Base-by-base conservation (phyloP, 805 yeast genomes). In the Candida boleticola region DNA sequence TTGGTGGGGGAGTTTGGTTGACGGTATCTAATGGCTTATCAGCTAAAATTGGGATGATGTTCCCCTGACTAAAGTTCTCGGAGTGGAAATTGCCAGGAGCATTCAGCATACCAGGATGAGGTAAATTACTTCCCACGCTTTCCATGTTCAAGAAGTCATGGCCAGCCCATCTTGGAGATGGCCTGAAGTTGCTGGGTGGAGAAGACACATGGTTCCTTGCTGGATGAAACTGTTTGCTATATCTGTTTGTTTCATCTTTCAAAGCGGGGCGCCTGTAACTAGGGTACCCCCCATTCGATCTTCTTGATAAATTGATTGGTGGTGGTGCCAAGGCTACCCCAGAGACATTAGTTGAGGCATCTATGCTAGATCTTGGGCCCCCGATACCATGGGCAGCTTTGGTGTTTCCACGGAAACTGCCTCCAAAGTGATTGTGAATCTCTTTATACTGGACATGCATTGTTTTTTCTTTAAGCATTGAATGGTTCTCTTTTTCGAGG, bases 381-480 rank as follows among this genome's bases (percentile, higher is more conserved):
- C 14, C 19, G 27, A 7, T 7, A 7, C 27, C 27, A 7, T 7
- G 11, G 11, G 27, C 11, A 7, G 7, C 11, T 7, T 7, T 23
- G 7, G 27, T 23, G 7, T 23, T 23, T 11, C 27, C 27, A 23
- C 27, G 27, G 10, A 23, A 7, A 23, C 27, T 23, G 27, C 10
- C 7, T 7, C 27, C 11, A n/a, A 46, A 23, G 19, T 36, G 23
- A 25, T 43, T 26, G 41, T 61, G 61, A 16, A 80, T 61, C 58
- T 85, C 93, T 43, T 86, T 77, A 57, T 83, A 86, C 61, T 87
- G 95, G 36, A 89, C 96, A 60, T 85, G 93, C 71, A 89, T 84
- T 6, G 92, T 83, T 58, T 76, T 82, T 44, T 78, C 80, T 53
- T 79, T 65, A 55, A 89, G 80, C 59, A 82, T 76, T 2, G 95